phyloP scores from a whole-genome alignment of 2,329 filamentous ascomycete genomes.

The Xylaria sp. region DNA sequence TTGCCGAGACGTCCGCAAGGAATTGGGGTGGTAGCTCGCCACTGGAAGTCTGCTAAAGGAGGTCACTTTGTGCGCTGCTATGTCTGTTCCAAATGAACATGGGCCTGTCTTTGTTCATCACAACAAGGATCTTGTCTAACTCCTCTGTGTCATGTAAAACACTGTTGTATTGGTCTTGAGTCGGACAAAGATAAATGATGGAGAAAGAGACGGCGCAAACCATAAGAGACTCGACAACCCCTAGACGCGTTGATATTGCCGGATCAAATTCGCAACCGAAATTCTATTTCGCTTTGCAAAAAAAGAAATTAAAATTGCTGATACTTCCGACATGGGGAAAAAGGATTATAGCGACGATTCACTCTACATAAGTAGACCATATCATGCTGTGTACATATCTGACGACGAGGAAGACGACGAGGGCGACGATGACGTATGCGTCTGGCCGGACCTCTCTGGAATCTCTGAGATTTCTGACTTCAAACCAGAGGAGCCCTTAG shows the following conservation, averaged over 20 bases:
- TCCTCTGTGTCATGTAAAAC: constrained; percentile 4
- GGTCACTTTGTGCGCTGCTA: background rate
- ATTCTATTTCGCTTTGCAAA: background rate
- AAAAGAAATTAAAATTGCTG: background rate
- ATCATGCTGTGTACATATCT: constrained; percentile 38
- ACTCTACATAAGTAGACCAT: constrained; percentile 40
- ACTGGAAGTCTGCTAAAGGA: background rate
- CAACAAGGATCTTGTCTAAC: background rate
- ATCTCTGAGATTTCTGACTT: constrained; percentile 29
- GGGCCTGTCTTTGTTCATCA: background rate
- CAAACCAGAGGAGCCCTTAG: constrained; percentile 30
- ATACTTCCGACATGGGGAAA: constrained; percentile 23
- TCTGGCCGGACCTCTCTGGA: constrained; percentile 38
- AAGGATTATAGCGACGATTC: constrained; percentile 9
- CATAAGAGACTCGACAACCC: constrained; percentile 17
- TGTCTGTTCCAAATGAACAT: background rate
- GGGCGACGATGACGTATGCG: constrained; percentile 42
- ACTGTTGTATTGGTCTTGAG: background rate
- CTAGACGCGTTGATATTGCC: background rate
- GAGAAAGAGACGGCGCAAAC: background rate
- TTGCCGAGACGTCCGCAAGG: background rate
- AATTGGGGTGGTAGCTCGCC: background rate
- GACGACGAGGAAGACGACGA: constrained; percentile 40
- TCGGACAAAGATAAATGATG: constrained; percentile 16
- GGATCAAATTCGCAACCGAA: background rate